phyloP scores from a whole-genome alignment of 108 stramenopile genomes.

The Cyclotella cryptica region DNA sequence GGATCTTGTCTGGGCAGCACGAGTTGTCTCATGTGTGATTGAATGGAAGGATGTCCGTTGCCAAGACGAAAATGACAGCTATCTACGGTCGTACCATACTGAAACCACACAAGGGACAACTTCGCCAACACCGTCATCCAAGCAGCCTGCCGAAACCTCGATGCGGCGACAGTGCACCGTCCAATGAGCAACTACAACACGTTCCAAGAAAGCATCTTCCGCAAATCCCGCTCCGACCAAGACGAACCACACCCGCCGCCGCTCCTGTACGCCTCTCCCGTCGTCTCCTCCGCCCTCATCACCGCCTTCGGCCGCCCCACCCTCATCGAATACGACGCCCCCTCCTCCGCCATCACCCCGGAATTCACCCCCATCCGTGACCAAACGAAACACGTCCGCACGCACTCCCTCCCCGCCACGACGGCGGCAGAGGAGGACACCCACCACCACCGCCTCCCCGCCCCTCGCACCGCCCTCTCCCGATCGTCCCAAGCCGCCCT shows the following conservation, averaged over 20 bases:
- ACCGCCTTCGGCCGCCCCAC: constrained; percentile 51
- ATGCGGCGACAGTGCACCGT: not conserved
- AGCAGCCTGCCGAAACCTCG: too few species aligned
- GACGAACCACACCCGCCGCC: constrained; percentile 14
- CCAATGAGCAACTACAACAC: constrained; percentile 19
- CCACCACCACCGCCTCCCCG: not conserved
- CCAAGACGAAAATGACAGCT: too few species aligned
- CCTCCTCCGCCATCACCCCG: constrained; percentile 7
- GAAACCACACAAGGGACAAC: too few species aligned
- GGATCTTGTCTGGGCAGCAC: too few species aligned
- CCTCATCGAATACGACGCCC: constrained; percentile 45
- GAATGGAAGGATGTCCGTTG: too few species aligned
- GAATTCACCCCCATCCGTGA: constrained; percentile 3
- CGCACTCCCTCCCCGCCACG: not conserved
- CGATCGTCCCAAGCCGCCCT: not conserved
- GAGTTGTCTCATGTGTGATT: too few species aligned
- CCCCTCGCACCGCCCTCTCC: not conserved
- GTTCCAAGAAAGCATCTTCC: not conserved
- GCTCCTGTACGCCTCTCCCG: constrained; percentile 32
- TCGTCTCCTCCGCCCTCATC: constrained; percentile 42
- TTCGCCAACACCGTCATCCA: too few species aligned
- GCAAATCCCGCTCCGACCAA: not conserved
- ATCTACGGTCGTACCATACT: too few species aligned
- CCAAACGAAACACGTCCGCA: not conserved
- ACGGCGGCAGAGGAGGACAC: not conserved